Conservation (phyloP, 495 filamentous ascomycete species). For the Elaphomyces granulatus region DNA sequence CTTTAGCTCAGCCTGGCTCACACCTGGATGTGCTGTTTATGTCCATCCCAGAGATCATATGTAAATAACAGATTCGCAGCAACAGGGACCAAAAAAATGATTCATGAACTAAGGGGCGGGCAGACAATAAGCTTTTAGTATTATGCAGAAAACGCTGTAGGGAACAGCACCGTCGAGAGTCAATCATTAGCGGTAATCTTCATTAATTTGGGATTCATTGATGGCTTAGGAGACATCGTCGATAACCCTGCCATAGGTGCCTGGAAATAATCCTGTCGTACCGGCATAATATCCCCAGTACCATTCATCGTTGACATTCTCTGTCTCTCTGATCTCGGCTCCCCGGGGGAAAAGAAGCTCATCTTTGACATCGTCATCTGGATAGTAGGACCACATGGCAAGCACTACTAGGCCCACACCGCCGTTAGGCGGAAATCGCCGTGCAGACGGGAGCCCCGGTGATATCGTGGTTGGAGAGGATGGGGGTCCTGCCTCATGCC, state of each 20-base stretch:
- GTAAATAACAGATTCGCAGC: too few relatives aligned
- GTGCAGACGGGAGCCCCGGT: slow-evolving; percentile 4
- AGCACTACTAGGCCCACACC: slow-evolving; percentile 46
- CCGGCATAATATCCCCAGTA: slow-evolving; percentile 69
- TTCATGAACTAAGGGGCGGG: too few relatives aligned
- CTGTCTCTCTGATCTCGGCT: slow-evolving; percentile 64
- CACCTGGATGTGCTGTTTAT: too few relatives aligned
- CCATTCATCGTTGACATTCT: slow-evolving; percentile 81
- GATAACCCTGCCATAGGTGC: slow-evolving; percentile 40
- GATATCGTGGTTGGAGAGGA: slow-evolving; percentile 5
- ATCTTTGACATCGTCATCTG: slow-evolving; percentile 43
- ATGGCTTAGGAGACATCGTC: neutral
- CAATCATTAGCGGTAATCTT: too few relatives aligned
- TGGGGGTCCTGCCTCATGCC: neutral
- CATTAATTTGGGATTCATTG: too few relatives aligned
- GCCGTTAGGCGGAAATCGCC: slow-evolving; percentile 53
- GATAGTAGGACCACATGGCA: slow-evolving; percentile 63
- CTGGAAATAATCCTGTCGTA: slow-evolving; percentile 58
- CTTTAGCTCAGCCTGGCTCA: too few relatives aligned
- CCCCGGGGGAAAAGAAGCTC: slow-evolving; percentile 73
- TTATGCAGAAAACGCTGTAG: too few relatives aligned
- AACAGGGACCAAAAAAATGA: too few relatives aligned
- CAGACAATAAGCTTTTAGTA: too few relatives aligned
- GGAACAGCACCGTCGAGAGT: too few relatives aligned
- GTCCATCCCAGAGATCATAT: too few relatives aligned